Evolutionary conservation across 139 green algal species (phyloP).

Genomic region (Micractinium conductrix): DNA sequence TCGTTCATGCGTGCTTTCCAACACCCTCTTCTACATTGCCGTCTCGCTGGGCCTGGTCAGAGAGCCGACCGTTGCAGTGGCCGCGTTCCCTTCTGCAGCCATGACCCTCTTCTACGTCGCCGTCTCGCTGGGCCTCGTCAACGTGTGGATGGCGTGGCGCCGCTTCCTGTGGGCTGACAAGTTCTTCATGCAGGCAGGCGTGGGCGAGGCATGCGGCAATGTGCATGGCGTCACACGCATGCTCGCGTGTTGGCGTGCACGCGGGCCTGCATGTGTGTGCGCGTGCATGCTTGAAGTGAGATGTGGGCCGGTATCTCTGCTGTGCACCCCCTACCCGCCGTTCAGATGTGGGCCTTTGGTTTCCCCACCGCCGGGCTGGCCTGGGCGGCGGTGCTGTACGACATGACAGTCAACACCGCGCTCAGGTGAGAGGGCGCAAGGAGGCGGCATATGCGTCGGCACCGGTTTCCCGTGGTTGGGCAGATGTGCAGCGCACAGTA

Average conservation of each 20-base stretch:
- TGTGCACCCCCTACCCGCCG: not conserved
- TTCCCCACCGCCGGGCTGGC: slow-evolving; percentile 55
- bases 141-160: slow-evolving; percentile 36
- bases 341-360: slow-evolving; percentile 44
- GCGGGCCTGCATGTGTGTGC: too few species aligned
- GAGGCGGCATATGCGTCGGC: too few species aligned
- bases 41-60: slow-evolving; percentile 27
- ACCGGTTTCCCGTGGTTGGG: too few species aligned
- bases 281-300: too few species aligned
- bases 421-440: slow-evolving; percentile 38
- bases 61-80: not conserved
- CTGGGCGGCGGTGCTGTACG: slow-evolving; percentile 49
- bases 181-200: slow-evolving; percentile 39
- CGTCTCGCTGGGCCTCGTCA: slow-evolving; percentile 25
- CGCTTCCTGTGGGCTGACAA: slow-evolving; percentile 49
- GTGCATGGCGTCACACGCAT: too few species aligned
- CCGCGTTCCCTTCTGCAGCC: not conserved
- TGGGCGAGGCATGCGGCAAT: not conserved
- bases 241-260: too few species aligned
- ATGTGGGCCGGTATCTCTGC: too few species aligned
- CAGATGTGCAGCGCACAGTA: not conserved
- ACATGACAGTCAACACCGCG: slow-evolving; percentile 40
- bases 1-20: too few species aligned
- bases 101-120: slow-evolving; percentile 39
- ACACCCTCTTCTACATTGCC: slow-evolving; percentile 35